Evolutionary conservation across 306 rosid species (phyloP), one percentile per base, ranked within the genome.

Genomic region (Cucurbita maxima): DNA sequence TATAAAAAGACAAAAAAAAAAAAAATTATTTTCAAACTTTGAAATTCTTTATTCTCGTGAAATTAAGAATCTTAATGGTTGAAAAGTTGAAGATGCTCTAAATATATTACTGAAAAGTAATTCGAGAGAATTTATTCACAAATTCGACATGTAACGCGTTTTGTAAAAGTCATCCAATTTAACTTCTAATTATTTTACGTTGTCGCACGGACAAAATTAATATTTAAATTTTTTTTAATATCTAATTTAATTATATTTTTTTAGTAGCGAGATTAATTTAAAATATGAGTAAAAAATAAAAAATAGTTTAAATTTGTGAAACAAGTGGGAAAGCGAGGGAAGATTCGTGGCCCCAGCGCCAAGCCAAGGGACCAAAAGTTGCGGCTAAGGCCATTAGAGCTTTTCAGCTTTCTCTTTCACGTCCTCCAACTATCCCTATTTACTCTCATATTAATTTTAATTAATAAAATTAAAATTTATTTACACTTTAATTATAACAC

Each of bases 371-470:
- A 14, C 56, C 73, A 12, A 67, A 67, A 45, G 73, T 40, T 67
- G 73, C 73, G 73, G 73, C 73, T 22, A 67, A 67, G 73, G 73
- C 19, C 73, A 67, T 45, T 67, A 20, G 56, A 67, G 73, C 73
- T 67, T 67, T 67, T 67, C 73, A 67, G 55, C 73, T 67, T 67
- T 67, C 73, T 12, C 73, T 44, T 67, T 67, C 73, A 67, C 73
- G 73, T 67, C 18, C 56, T 48, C 56, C 54, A 45, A 67, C 41
- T 45, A 67, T 67, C 20, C 40, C 41, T 45, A 43, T 45, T 67
- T 47, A 67, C 40, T 11, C 9, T 22, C 56, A 19, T 14, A 1
- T 6, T n/a, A 4, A 8, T 41, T 18, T n/a, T 59, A 11, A 5
- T 30, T 3, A 20, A 0, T 36, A 0, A 30, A 30, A 30, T 37